Evolutionary conservation across 371 early-diverging fungal genomes (phyloP), one percentile per base, ranked within the genome.

Genomic region (Mucor indicus): DNA sequence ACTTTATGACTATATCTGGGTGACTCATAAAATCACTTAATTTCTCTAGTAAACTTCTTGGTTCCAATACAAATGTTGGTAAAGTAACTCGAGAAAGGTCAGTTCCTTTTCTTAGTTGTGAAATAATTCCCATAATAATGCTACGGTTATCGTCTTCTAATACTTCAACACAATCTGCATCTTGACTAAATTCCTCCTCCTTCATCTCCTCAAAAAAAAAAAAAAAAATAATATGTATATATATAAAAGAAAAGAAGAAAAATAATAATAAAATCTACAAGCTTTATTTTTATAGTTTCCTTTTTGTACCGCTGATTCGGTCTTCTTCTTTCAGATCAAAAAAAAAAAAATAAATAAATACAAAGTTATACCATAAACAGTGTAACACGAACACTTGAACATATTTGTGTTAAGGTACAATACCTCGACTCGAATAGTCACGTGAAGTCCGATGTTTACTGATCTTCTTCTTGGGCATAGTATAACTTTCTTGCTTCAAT

Each of bases 11-110:
- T 48, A 92, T 57, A 36, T 93, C 91, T 8, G 95, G 93, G 57
- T 95, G 94, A 37, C 84, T 79, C 83, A 96, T 85, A 66, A 93
- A 95, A 73, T 96, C 96, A 31, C 94, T 91, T 25, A 95, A 84
- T 20, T 92, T 79, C 60, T 96, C 96, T 35, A 90, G 81, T 77
- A 95, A 90, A 62, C 89, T 88, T 20, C 96, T 75, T 8, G 95
- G 89, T 56, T 96, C 96, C 27, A 96, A 75, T 3, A 96, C 91
- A 80, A 96, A 96, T 11, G 94, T 93, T 10, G 95, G 96, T 20
- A 96, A 81, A 21, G 96, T 91, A 30, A 96, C 86, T 39, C 58
- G 57, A 39, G 57, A 56, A n/a, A 96, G 80, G 67, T 96, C 96
- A 69, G 83, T 84, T 32, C 91, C 92, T 57, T 88, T 87, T 52